Conservation (phyloP, 202 grass and related monocot species). For the Panicum virgatum region DNA sequence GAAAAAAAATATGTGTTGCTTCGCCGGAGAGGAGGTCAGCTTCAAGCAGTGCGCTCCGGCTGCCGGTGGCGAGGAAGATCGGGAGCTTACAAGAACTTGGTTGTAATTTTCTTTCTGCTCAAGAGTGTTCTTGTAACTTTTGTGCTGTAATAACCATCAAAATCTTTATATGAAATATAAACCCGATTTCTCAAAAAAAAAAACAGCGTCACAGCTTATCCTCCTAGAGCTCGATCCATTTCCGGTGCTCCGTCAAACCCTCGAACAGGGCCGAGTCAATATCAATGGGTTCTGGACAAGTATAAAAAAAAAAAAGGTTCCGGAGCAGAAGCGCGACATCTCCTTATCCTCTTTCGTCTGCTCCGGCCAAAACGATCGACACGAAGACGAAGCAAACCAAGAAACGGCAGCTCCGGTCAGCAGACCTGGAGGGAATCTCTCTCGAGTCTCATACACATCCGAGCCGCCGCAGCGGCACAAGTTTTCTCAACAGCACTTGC, state of each 20-base stretch:
- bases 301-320: too few relatives aligned
- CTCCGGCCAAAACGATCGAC: neutral
- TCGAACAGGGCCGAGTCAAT: too few relatives aligned
- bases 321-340: neutral
- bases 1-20: too few relatives aligned
- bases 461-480: neutral
- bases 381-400: neutral
- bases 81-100: too few relatives aligned
- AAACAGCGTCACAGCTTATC: neutral
- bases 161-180: too few relatives aligned
- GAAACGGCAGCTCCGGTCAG: slow-evolving; percentile 1
- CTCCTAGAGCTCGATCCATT: neutral
- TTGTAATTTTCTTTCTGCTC: too few relatives aligned
- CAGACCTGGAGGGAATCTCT: neutral
- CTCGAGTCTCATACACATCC: slow-evolving; percentile 7
- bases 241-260: neutral
- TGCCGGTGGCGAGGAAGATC: too few relatives aligned
- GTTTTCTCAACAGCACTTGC: neutral
- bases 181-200: too few relatives aligned
- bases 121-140: too few relatives aligned
- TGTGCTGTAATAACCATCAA: too few relatives aligned
- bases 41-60: too few relatives aligned
- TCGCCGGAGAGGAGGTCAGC: too few relatives aligned
- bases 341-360: neutral
- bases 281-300: neutral